Percentiles rank a stretch among this genome's conserved stretches.
Conservation (phyloP, 768 basidiomycete species). For the Dentipellis fragilis region DNA sequence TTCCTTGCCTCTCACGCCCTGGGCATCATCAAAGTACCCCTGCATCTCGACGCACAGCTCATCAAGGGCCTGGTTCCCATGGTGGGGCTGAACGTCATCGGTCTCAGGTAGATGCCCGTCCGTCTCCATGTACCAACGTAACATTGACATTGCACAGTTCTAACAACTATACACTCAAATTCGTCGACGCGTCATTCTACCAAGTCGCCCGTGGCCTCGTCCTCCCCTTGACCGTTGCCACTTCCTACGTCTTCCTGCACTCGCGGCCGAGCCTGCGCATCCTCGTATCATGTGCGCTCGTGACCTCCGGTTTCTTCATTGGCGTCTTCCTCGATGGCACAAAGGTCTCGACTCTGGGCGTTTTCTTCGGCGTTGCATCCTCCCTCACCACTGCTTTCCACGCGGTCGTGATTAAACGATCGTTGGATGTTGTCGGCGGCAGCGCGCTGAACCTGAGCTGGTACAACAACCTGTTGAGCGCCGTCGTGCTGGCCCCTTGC, state of each 20-base stretch:
- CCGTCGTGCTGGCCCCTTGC: conserved; percentile 62
- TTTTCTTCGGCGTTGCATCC: conserved; percentile 74
- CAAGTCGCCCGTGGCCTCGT: conserved; percentile 92
- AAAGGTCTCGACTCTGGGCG: conserved; percentile 47
- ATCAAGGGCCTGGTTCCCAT: conserved; percentile 70
- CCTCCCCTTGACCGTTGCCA: conserved; percentile 84
- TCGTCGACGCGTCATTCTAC: conserved; percentile 91
- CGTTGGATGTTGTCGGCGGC: conserved; percentile 68
- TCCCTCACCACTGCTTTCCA: conserved; percentile 85
- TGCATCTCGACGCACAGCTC: conserved; percentile 52
- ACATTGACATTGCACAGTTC: conserved; percentile 34
- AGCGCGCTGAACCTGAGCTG: conserved; percentile 81
- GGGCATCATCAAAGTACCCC: conserved; percentile 57
- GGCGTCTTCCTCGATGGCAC: conserved; percentile 76
- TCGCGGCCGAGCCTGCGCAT: conserved; percentile 69
- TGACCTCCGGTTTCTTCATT: conserved; percentile 88
- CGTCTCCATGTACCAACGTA: conserved; percentile 6
- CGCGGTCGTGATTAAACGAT: conserved; percentile 90
- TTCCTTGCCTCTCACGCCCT: conserved; percentile 54
- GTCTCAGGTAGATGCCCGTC: conserved; percentile 51
- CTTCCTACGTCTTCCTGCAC: conserved; percentile 73
- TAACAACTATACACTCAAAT: conserved; percentile 87
- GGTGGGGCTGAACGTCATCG: conserved; percentile 69
- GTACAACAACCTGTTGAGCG: conserved; percentile 84
- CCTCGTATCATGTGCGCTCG: conserved; percentile 64